These are phyloP conservation scores for Croton setiger DNA, from an alignment of 441 rosid genomes.

Conservation along the genomic window DNA sequence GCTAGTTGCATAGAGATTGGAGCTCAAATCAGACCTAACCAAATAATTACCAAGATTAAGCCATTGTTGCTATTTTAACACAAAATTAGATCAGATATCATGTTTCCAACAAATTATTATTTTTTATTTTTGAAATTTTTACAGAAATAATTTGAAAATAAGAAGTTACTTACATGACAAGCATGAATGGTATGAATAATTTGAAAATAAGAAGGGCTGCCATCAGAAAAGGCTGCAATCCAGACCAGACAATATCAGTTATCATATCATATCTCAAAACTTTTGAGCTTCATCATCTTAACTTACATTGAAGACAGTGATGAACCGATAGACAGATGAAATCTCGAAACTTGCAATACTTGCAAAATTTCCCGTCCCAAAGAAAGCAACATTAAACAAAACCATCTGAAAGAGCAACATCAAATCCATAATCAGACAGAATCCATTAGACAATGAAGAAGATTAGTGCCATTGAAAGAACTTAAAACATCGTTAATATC, in stretches of 20 bases:
- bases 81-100: slow-evolving; percentile 2
- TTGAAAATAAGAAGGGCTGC: slow-evolving; percentile 91
- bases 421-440: slow-evolving; percentile 21
- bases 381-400: slow-evolving; percentile 89
- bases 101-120: background rate
- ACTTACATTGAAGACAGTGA: slow-evolving; percentile 96
- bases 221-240: slow-evolving; percentile 91
- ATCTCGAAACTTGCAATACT: slow-evolving; percentile 99
- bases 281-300: slow-evolving; percentile 7
- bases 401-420: slow-evolving; percentile 61
- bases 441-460: slow-evolving; percentile 7
- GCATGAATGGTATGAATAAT: slow-evolving; percentile 95
- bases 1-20: background rate
- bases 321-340: slow-evolving; percentile 90
- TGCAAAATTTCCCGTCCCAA: slow-evolving; percentile 96
- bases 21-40: background rate
- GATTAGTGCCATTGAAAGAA: background rate
- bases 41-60: background rate
- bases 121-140: background rate
- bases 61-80: slow-evolving; percentile 6
- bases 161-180: slow-evolving; percentile 77
- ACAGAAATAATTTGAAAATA: background rate
- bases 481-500: background rate
- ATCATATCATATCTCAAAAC: slow-evolving; percentile 14
- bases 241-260: slow-evolving; percentile 22